Conservation (phyloP, 495 filamentous ascomycete species). For the Penicillium parvum region DNA sequence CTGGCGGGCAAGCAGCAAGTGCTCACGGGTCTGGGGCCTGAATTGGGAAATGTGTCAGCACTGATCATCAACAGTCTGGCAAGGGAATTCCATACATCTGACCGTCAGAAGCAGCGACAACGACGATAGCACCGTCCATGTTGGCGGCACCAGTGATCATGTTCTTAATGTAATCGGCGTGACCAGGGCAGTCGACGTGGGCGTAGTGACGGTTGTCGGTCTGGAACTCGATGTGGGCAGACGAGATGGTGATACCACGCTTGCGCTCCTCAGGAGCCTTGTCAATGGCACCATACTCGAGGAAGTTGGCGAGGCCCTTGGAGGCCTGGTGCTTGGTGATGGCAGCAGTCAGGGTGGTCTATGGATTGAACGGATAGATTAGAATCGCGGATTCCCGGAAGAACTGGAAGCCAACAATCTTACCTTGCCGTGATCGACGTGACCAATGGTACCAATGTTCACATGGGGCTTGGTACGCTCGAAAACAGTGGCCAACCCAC, state of each 20-base stretch:
- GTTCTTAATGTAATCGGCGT: slow-evolving; percentile 99
- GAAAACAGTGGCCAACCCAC: slow-evolving; percentile 74
- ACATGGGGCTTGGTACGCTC: slow-evolving; percentile 95
- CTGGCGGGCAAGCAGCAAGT: slow-evolving; percentile 94
- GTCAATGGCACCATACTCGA: slow-evolving; percentile 96
- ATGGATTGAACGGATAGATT: slow-evolving; percentile 13
- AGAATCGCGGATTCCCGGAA: slow-evolving; percentile 21
- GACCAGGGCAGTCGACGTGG: slow-evolving; percentile 98
- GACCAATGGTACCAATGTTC: slow-evolving; percentile 98
- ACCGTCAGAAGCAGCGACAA: slow-evolving; percentile 96
- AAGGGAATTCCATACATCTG: slow-evolving; percentile 64
- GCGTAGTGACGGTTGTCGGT: slow-evolving; percentile 92
- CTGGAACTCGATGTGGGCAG: slow-evolving; percentile 95
- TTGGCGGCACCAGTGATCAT: slow-evolving; percentile 97
- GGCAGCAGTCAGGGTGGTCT: slow-evolving; percentile 97
- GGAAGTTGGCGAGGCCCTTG: slow-evolving; percentile 88
- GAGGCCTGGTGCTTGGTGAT: slow-evolving; percentile 96
- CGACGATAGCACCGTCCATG: slow-evolving; percentile 98
- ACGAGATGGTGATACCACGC: slow-evolving; percentile 99
- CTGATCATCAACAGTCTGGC: background rate
- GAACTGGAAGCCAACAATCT: slow-evolving; percentile 16
- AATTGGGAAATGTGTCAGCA: slow-evolving; percentile 19
- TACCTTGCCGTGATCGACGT: slow-evolving; percentile 99
- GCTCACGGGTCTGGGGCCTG: slow-evolving; percentile 95
- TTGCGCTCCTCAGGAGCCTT: slow-evolving; percentile 99